phyloP scores from a whole-genome alignment of 176 grass and related monocot genomes.

The Triticum turgidum region DNA sequence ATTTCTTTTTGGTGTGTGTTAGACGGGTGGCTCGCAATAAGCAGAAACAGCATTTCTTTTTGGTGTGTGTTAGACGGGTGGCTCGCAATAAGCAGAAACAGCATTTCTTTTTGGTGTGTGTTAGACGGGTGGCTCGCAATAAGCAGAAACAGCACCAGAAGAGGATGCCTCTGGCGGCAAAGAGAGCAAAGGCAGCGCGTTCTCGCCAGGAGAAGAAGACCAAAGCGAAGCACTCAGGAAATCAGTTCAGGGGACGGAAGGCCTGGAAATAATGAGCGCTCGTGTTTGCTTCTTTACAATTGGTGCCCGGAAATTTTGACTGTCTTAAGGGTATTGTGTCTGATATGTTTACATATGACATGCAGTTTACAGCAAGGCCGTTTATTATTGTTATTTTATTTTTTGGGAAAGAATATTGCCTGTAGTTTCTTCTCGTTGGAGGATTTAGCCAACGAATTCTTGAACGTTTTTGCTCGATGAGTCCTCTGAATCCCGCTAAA shows the following conservation, averaged over 20 bases:
- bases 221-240: constrained; percentile 42
- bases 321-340: neutral
- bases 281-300: neutral
- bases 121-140: constrained; percentile 78
- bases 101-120: neutral
- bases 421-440: neutral
- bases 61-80: constrained; percentile 54
- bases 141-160: constrained; percentile 86
- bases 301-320: constrained; percentile 38
- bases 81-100: neutral
- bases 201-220: constrained; percentile 67
- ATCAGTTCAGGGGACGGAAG: constrained; percentile 80
- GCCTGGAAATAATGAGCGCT: constrained; percentile 84
- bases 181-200: constrained; percentile 58
- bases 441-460: neutral
- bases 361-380: neutral
- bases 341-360: neutral
- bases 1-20: neutral
- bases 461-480: neutral
- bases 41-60: constrained; percentile 61
- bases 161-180: constrained; percentile 73
- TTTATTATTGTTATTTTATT: neutral
- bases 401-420: neutral
- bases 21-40: constrained; percentile 82
- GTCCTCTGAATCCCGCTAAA: no score